Base-by-base conservation (phyloP, 164 flowering plant genomes). In the Magnolia changhungtana region DNA sequence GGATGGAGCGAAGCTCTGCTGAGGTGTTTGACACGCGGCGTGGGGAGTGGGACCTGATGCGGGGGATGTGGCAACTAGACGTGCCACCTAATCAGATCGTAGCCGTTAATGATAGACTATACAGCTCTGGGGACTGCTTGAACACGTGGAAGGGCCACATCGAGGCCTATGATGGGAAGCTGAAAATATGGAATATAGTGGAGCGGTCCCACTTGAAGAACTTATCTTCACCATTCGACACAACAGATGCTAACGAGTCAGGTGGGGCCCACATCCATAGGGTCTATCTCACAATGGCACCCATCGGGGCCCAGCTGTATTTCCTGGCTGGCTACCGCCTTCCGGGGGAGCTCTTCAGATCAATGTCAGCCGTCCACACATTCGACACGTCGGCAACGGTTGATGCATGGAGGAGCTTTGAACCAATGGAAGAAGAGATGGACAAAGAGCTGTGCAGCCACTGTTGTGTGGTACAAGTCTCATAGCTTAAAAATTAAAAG, bases 71-170 rank as follows among this genome's bases (percentile, higher is more conserved):
- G 93, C 87, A 78, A 8, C 63, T 91, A 0, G 95, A 91, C 23
- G 78, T 86, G 13, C 95, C 93, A 9, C 95, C 95, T 0, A 82
- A 89, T 72, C 91, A 91, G 70, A 91, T 91, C 8, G 88, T 87
- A 1, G 84, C 80, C 1, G 78, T 91, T 4, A 79, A 79, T n/a
- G 87, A 76, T 7, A 79, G 18, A 69, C 78, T 91, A 4, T 89
- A 87, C 69, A 89, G 95, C 81, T 89, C 90, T 0, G 90, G 93
- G 1, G 90, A 91, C 75, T 90, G 93, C 79, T 71, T 88, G 1
- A 86, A 83, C 20, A 78, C 85, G 0, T 89, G 93, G 89, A 91
- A 90, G 59, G 93, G 93, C 0, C 93, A 91, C 65, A 81, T 91
- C 1, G 96, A 90, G 50, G 66, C 80, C 4, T 91, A 85, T 11